phyloP scores from a whole-genome alignment of 805 yeast species.

The Ogataea zsoltii region DNA sequence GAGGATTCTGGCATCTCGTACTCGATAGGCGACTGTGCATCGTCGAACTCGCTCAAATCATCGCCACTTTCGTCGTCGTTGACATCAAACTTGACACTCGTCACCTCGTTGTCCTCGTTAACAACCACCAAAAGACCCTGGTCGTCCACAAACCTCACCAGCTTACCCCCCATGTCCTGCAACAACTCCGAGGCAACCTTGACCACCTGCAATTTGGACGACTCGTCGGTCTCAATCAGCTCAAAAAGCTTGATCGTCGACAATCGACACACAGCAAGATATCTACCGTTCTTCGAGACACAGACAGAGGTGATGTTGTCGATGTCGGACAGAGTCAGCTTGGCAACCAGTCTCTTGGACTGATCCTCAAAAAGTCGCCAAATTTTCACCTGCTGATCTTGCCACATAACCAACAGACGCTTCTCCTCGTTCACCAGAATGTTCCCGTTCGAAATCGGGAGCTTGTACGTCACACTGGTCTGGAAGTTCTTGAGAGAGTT shows the following conservation, averaged over 20 bases:
- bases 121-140: slow-evolving; percentile 48
- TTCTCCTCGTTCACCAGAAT: slow-evolving; percentile 43
- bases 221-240: slow-evolving; percentile 42
- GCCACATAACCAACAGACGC: slow-evolving; percentile 71
- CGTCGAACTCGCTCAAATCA: slow-evolving; percentile 38
- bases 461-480: slow-evolving; percentile 69
- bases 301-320: slow-evolving; percentile 75
- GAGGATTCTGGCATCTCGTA: slow-evolving; percentile 32
- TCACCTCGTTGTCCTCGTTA: slow-evolving; percentile 61
- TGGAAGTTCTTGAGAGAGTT: slow-evolving; percentile 67
- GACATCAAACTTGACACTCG: slow-evolving; percentile 37
- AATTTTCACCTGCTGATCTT: slow-evolving; percentile 75
- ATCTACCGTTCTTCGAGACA: slow-evolving; percentile 62
- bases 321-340: slow-evolving; percentile 67
- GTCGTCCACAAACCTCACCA: slow-evolving; percentile 46
- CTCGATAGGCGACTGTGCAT: slow-evolving; percentile 35
- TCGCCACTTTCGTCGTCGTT: slow-evolving; percentile 38
- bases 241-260: slow-evolving; percentile 68
- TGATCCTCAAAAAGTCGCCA: slow-evolving; percentile 56
- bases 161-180: slow-evolving; percentile 53
- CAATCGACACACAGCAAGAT: slow-evolving; percentile 71
- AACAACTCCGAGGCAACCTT: slow-evolving; percentile 50
- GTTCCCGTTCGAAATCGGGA: slow-evolving; percentile 47
- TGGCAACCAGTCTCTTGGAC: slow-evolving; percentile 61
- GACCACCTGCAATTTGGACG: slow-evolving; percentile 42